These are phyloP conservation scores for Sphagnum tenellum DNA, from an alignment of 225 moss, liverwort and hornwort genomes.

Conservation along the genomic window DNA sequence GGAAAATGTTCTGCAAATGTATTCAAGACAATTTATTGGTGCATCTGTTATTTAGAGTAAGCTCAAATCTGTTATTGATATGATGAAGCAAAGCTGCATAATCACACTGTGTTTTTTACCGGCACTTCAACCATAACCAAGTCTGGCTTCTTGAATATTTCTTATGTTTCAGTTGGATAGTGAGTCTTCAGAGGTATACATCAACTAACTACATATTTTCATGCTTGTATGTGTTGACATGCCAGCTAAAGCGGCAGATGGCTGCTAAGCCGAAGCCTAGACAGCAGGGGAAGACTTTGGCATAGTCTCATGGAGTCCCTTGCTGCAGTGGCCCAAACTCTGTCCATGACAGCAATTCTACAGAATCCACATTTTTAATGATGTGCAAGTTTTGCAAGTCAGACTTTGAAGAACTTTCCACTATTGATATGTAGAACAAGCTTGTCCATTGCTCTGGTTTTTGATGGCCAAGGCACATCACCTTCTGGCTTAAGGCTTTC, in stretches of 20 bases:
- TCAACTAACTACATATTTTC: not conserved
- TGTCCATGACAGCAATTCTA: too few species aligned
- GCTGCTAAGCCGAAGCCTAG: conserved; percentile 22
- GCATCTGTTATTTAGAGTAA: not conserved
- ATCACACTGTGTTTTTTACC: not conserved
- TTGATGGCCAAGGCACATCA: too few species aligned
- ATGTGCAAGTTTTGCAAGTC: too few species aligned
- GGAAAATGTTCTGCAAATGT: not conserved
- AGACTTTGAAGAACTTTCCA: too few species aligned
- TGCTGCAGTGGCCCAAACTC: too few species aligned
- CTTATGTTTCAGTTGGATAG: not conserved
- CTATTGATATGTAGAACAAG: too few species aligned
- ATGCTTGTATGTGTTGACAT: conserved; percentile 10
- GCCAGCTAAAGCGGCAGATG: conserved; percentile 27
- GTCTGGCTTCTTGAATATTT: not conserved
- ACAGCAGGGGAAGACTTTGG: conserved; percentile 16
- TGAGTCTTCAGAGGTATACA: too few species aligned
- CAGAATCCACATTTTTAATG: too few species aligned
- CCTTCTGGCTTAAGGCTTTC: too few species aligned
- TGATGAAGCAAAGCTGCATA: not conserved
- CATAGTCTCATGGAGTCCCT: too few species aligned
- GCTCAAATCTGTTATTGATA: not conserved
- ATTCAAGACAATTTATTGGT: not conserved
- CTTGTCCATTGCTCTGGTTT: too few species aligned
- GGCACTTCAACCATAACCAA: not conserved